Conservation (phyloP, 768 basidiomycete genomes). For the Tulasnella sp. region DNA sequence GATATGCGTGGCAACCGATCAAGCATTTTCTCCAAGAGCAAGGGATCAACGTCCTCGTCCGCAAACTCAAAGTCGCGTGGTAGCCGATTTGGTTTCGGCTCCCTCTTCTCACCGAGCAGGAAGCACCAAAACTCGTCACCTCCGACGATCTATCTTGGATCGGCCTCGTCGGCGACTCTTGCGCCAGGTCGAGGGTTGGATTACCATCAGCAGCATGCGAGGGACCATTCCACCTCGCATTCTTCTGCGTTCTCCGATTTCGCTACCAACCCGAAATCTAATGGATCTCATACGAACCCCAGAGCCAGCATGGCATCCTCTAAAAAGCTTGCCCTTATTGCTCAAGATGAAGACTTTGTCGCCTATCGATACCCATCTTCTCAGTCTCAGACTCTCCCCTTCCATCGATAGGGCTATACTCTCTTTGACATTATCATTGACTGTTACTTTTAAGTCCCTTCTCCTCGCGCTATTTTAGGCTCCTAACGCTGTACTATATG, state of each 20-base stretch:
- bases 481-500: background rate
- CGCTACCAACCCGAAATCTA: constrained; percentile 44
- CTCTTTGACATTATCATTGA: background rate
- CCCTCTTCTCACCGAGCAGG: constrained; percentile 25
- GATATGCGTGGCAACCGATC: constrained; percentile 38
- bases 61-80: background rate
- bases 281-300: constrained; percentile 46
- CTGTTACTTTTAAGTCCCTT: background rate
- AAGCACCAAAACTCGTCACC: constrained; percentile 12
- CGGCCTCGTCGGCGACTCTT: constrained; percentile 16
- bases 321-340: constrained; percentile 74
- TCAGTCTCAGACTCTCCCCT: constrained; percentile 21
- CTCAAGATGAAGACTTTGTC: constrained; percentile 80
- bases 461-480: background rate
- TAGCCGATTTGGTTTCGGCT: constrained; percentile 21
- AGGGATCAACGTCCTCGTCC: constrained; percentile 2
- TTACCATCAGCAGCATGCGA: constrained; percentile 9
- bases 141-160: constrained; percentile 15
- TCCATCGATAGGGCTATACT: constrained; percentile 2
- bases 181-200: constrained; percentile 14
- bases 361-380: constrained; percentile 80
- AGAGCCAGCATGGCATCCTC: constrained; percentile 46
- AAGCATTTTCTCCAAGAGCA: constrained; percentile 34
- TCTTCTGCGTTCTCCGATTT: constrained; percentile 22
- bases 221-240: constrained; percentile 10